Base-by-base conservation (phyloP, 2,329 filamentous ascomycete genomes). In the Polytolypa hystricis region DNA sequence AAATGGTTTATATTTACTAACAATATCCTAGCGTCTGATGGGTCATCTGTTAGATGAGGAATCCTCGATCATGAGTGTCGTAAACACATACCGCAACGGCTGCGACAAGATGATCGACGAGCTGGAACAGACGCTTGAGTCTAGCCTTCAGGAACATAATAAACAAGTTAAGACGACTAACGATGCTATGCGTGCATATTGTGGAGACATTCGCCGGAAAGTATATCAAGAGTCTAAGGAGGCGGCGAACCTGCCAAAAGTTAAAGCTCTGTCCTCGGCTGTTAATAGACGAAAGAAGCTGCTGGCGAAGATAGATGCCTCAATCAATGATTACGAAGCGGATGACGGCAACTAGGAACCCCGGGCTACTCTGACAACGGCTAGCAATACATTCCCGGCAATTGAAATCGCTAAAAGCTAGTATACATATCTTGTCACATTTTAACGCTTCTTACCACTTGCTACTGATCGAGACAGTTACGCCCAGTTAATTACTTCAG, bases 41-140 rank as follows among this genome's bases (percentile, higher is more conserved):
- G 58, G 50, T 1, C 60, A 69, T 38, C 56, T 74, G 12, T 54
- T 67, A 6, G 57, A 63, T n/a, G 59, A 64, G 30, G 67, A 70
- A 44, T 56, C 55, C 3, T 62, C 61, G 1, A 55, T 69, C 17
- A 50, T 49, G 3, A 55, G 64, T 18, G 61, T 69, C 17, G 47
- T 69, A 3, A 54, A 61, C 5, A 59, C 57, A 16, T 73, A 66
- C 43, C 56, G 53, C 23, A 49, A 55, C 19, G 62, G 66, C 33
- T 66, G 63, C 29, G 42, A 60, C 41, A 53, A 49, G n/a, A 44
- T 71, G 14, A 47, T 73, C 6, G 51, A 64, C 21, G 49, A 60
- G 14, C 49, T 71, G 12, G 54, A 63, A 31, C 40, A 58, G 34
- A 51, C 50, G 4, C 66, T 70, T 18, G 47, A 57, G 18, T 47